Conservation (phyloP, 78 protist species). For the Neovahlkampfia damariscottae region DNA sequence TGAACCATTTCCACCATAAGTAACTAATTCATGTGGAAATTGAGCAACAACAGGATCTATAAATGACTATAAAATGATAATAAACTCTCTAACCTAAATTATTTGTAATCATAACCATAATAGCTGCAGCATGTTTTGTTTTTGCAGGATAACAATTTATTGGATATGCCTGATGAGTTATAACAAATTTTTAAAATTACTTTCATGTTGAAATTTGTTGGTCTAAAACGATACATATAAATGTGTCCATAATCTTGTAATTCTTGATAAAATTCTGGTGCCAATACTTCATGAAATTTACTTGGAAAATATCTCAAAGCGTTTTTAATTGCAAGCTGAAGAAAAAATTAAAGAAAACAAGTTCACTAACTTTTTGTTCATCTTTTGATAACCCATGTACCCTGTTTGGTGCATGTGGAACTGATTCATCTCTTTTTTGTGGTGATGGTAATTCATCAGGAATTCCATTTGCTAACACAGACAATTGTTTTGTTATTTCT, state of each 20-base stretch:
- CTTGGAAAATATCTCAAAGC: conserved; percentile 32
- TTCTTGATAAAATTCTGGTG: conserved; percentile 40
- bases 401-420: not conserved
- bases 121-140: conserved; percentile 57
- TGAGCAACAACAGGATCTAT: conserved; percentile 64
- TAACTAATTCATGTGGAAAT: conserved; percentile 80
- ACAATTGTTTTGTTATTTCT: no score
- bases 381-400: not conserved
- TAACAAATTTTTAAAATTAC: conserved; percentile 26
- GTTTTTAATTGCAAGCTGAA: conserved; percentile 16
- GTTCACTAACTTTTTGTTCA: no score
- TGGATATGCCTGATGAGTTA: conserved; percentile 68
- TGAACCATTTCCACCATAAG: conserved; percentile 89
- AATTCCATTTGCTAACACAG: no score
- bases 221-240: conserved; percentile 84
- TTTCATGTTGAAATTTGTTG: conserved; percentile 20
- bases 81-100: conserved; percentile 45
- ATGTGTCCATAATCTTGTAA: conserved; percentile 64
- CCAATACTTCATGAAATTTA: conserved; percentile 7
- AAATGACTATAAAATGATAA: not conserved
- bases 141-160: conserved; percentile 48
- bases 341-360: no score
- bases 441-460: not conserved
- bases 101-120: conserved; percentile 80
- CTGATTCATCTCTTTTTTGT: not conserved